Evolutionary conservation across 192 early-diverging fungal species (phyloP).

Genomic region (Phlyctochytrium bullatum): DNA sequence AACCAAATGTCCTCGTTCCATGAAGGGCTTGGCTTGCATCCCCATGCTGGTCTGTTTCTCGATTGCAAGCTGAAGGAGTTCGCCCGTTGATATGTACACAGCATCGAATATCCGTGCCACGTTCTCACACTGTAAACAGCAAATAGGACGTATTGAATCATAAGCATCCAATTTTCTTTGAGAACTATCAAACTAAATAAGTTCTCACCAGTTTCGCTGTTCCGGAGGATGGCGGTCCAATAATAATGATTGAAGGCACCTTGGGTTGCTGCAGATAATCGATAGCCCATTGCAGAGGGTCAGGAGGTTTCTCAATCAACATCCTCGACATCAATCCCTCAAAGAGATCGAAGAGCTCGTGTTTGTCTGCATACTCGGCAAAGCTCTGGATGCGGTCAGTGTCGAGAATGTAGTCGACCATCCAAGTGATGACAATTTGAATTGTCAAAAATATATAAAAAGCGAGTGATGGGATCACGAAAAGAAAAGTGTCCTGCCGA

Average conservation of each 20-base stretch:
- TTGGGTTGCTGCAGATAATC: conserved; percentile 40
- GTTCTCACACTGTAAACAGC: conserved; percentile 30
- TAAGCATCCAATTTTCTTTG: not conserved
- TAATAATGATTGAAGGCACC: conserved; percentile 19
- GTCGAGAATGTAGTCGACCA: conserved; percentile 37
- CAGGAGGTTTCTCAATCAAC: conserved; percentile 42
- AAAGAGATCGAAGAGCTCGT: conserved; percentile 54
- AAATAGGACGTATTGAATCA: not conserved
- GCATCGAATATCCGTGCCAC: conserved; percentile 35
- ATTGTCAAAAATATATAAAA: not conserved
- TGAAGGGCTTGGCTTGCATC: conserved; percentile 44
- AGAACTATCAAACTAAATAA: no score
- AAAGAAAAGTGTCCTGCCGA: no score
- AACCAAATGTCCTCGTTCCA: conserved; percentile 52
- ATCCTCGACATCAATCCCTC: conserved; percentile 36
- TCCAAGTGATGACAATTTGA: conserved; percentile 1
- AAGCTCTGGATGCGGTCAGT: conserved; percentile 33
- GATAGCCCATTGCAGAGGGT: conserved; percentile 50
- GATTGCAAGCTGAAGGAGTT: conserved; percentile 38
- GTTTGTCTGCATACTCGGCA: conserved; percentile 50
- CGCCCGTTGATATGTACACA: conserved; percentile 39
- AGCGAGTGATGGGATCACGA: not conserved
- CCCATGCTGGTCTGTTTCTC: conserved; percentile 46
- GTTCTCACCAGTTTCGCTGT: no score
- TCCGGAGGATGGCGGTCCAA: conserved; percentile 17